Evolutionary conservation across 2,329 filamentous ascomycete species (phyloP).

Genomic region (Grosmannia huntii): DNA sequence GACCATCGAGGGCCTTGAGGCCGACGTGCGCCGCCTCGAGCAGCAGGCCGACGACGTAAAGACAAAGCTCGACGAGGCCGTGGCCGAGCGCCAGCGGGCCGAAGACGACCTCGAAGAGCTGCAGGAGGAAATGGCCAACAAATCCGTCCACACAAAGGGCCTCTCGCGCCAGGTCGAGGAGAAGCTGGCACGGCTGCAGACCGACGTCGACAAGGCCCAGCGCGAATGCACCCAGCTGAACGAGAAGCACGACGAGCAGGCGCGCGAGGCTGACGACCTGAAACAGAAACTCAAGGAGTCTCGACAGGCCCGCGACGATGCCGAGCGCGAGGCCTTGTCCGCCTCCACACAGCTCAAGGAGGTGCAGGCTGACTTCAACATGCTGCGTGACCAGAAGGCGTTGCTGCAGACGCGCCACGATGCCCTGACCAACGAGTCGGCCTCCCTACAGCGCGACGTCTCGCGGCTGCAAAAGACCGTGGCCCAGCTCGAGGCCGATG

Average conservation of each 20-base stretch:
- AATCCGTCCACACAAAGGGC: conserved; percentile 63
- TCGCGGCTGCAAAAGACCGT: conserved; percentile 32
- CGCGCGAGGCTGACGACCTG: conserved; percentile 32
- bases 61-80: conserved; percentile 39
- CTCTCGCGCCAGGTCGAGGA: conserved; percentile 65
- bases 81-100: conserved; percentile 41
- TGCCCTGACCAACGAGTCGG: conserved; percentile 51
- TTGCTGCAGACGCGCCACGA: conserved; percentile 58
- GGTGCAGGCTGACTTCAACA: conserved; percentile 45
- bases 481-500: conserved; percentile 32
- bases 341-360: conserved; percentile 39
- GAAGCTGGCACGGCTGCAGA: conserved; percentile 51
- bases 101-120: conserved; percentile 51
- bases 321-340: conserved; percentile 23
- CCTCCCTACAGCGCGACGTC: conserved; percentile 53
- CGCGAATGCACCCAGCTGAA: conserved; percentile 38
- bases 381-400: conserved; percentile 50
- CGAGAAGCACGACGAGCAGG: conserved; percentile 33
- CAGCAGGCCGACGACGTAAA: conserved; percentile 41
- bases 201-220: conserved; percentile 45
- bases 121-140: conserved; percentile 67
- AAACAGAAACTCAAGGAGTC: conserved; percentile 30
- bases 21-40: conserved; percentile 38
- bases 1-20: conserved; percentile 46
- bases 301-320: conserved; percentile 28